phyloP scores from a whole-genome alignment of 2,329 filamentous ascomycete species.

The Neonectria magnoliae region DNA sequence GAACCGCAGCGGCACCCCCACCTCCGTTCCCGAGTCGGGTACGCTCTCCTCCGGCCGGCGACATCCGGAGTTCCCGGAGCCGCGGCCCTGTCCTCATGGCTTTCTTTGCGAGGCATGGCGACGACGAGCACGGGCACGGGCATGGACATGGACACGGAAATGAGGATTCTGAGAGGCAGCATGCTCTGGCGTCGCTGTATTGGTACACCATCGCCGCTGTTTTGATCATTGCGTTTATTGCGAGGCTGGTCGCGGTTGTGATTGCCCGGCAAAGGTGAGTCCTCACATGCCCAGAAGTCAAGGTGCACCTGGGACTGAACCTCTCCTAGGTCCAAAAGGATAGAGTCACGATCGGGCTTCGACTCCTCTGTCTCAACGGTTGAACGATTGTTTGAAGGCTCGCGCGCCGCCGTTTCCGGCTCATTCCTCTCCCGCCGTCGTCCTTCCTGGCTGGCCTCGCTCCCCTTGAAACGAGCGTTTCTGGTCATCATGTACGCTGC shows the following conservation, averaged over 20 bases:
- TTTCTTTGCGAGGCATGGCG: conserved; percentile 35
- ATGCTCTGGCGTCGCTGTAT: conserved; percentile 39
- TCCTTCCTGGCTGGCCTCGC: conserved; percentile 24
- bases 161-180: conserved; percentile 40
- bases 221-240: conserved; percentile 28
- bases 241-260: conserved; percentile 28
- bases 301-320: not conserved
- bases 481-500: conserved; percentile 31
- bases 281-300: too few relatives aligned
- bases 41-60: not conserved
- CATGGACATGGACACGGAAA: conserved; percentile 35
- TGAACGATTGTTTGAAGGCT: conserved; percentile 30
- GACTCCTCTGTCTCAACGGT: conserved; percentile 24
- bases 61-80: not conserved
- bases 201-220: conserved; percentile 38
- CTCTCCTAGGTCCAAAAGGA: conserved; percentile 28
- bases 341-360: conserved; percentile 26
- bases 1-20: conserved; percentile 1
- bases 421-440: conserved; percentile 21
- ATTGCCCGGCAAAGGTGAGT: conserved; percentile 40
- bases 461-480: conserved; percentile 32
- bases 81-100: conserved; percentile 20
- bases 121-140: conserved; percentile 30
- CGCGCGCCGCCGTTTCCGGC: conserved; percentile 19
- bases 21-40: not conserved